Conservation (phyloP, 768 basidiomycete species). For the Phaeotremella skinneri region DNA sequence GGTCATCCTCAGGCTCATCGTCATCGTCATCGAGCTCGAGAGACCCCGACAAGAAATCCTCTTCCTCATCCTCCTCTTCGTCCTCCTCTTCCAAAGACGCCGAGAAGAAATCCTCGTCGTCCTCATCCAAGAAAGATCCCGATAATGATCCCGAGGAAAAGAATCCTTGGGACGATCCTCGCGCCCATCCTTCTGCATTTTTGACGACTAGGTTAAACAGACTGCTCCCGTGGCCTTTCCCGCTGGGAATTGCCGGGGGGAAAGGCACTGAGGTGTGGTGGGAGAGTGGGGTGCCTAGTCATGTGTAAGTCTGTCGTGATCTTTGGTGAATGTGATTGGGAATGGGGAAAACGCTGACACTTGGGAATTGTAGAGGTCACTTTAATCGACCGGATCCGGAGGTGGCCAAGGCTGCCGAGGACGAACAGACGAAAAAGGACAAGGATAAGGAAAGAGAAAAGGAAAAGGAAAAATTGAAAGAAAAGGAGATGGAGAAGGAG, state of each 20-base stretch:
- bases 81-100: conserved; percentile 8
- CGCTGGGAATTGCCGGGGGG: conserved; percentile 32
- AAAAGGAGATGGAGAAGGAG: conserved; percentile 18
- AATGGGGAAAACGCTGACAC: background rate
- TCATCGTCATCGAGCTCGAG: background rate
- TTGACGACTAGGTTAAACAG: conserved; percentile 39
- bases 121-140: conserved; percentile 3
- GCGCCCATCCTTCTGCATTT: conserved; percentile 44
- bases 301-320: conserved; percentile 34
- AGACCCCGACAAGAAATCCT: conserved; percentile 8
- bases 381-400: conserved; percentile 35
- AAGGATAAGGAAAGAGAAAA: conserved; percentile 21
- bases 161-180: conserved; percentile 44
- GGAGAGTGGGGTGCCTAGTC: conserved; percentile 44
- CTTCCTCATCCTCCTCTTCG: conserved; percentile 23
- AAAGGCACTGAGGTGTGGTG: conserved; percentile 41
- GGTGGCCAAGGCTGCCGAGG: conserved; percentile 7
- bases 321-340: background rate
- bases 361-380: conserved; percentile 31
- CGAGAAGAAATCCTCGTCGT: conserved; percentile 18
- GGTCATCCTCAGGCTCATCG: conserved; percentile 12
- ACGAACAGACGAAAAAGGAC: background rate
- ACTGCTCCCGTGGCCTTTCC: conserved; percentile 43
- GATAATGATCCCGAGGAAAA: conserved; percentile 15
- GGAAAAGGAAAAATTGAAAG: conserved; percentile 11